Conservation (phyloP, 108 stramenopile species). For the Aurantiochytrium sp. region DNA sequence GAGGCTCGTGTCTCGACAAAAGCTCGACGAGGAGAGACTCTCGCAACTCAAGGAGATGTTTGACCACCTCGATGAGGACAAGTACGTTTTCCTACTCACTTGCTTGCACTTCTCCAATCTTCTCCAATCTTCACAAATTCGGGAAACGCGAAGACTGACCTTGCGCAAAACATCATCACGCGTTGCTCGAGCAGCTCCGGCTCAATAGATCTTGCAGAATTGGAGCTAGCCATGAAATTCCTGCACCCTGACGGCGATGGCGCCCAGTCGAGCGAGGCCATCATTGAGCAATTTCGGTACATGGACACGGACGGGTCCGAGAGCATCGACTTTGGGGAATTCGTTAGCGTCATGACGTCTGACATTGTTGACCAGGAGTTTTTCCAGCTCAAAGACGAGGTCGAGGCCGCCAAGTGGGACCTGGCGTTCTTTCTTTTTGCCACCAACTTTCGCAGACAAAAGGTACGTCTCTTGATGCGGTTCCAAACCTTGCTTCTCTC, state of each 20-base stretch:
- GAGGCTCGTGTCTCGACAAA: neutral
- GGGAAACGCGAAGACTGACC: neutral
- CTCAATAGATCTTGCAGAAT: neutral
- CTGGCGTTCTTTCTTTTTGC: slow-evolving; percentile 7
- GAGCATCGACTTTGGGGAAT: neutral
- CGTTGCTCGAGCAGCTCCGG: neutral
- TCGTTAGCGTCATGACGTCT: neutral
- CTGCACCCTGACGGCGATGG: neutral
- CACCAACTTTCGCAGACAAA: slow-evolving; percentile 4
- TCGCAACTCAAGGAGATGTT: slow-evolving; percentile 7
- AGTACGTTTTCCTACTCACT: neutral
- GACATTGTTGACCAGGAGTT: slow-evolving; percentile 9
- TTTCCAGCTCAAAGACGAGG: slow-evolving; percentile 3
- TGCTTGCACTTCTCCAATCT: too few relatives aligned
- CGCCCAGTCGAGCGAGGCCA: neutral
- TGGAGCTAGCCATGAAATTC: slow-evolving; percentile 4
- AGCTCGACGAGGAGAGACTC: neutral
- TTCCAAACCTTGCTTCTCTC: too few relatives aligned
- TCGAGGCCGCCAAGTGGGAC: neutral
- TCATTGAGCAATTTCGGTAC: neutral
- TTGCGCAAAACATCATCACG: neutral
- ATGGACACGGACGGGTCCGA: neutral
- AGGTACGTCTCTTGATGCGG: neutral
- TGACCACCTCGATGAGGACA: slow-evolving; percentile 11
- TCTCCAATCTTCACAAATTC: too few relatives aligned